These are phyloP conservation scores for Sorghum bicolor DNA, from an alignment of 176 grass and related monocot genomes.

Conservation along the genomic window Sorghum_bicolor_NCBIv3 NC_012870.2:66850501-66851000, in stretches of 20 bases:
- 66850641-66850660: conserved; percentile 55
- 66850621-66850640: conserved; percentile 50
- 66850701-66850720: conserved; percentile 24
- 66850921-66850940: no score
- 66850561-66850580: conserved; percentile 84
- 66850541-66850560: background rate
- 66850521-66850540: background rate
- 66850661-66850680: conserved; percentile 20
- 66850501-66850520: background rate
- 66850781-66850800: conserved; percentile 26
- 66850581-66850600: conserved; percentile 73
- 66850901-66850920: no score
- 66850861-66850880: background rate
- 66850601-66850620: conserved; percentile 87
- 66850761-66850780: conserved; percentile 35
- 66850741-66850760: conserved; percentile 13
- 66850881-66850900: no score
- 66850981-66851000: no score
- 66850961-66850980: no score
- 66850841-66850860: no score
- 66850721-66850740: background rate
- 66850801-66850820: conserved; percentile 14
- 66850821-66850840: no score
- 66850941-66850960: no score
- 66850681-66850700: conserved; percentile 45